Base-by-base conservation (phyloP, 73 alveolate species). In the Loxodes magnus region DNA sequence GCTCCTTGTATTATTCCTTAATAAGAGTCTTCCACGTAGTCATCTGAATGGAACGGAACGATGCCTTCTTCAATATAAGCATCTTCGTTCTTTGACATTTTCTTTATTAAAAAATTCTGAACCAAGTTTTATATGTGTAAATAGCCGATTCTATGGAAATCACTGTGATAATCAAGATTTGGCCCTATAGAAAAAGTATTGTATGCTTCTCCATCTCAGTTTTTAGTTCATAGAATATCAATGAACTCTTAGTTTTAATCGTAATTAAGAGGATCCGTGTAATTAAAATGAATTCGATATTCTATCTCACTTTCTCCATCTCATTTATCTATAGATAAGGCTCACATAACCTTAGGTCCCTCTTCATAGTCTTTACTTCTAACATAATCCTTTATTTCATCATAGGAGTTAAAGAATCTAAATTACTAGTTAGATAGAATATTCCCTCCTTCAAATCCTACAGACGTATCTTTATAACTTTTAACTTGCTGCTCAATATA, bases 281-380 rank as follows among this genome's bases (percentile, higher is more conserved):
- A n/a, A n/a, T n/a, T n/a, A n/a, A n/a, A n/a, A n/a, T n/a, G n/a
- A n/a, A n/a, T n/a, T n/a, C n/a, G n/a, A n/a, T n/a, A n/a, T n/a
- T n/a, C n/a, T n/a, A n/a, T n/a, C n/a, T n/a, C n/a, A n/a, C n/a
- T n/a, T n/a, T n/a, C n/a, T n/a, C n/a, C n/a, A n/a, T n/a, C n/a
- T n/a, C n/a, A n/a, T n/a, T n/a, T n/a, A n/a, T n/a, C n/a, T n/a
- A n/a, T n/a, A n/a, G n/a, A n/a, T n/a, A n/a, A n/a, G n/a, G n/a
- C n/a, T n/a, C n/a, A n/a, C n/a, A n/a, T n/a, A n/a, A n/a, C n/a
- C n/a, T n/a, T n/a, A n/a, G n/a, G n/a, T n/a, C n/a, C 59, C 16
- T 69, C 71, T 16, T 66, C 83, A 16, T 48, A 36, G 20, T 56
- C 63, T 14, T 41, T 36, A 65, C 39, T 43, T 22, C 63, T 63